Conservation (phyloP, 805 yeast genomes). For the Jamesozyma lodderae region DNA sequence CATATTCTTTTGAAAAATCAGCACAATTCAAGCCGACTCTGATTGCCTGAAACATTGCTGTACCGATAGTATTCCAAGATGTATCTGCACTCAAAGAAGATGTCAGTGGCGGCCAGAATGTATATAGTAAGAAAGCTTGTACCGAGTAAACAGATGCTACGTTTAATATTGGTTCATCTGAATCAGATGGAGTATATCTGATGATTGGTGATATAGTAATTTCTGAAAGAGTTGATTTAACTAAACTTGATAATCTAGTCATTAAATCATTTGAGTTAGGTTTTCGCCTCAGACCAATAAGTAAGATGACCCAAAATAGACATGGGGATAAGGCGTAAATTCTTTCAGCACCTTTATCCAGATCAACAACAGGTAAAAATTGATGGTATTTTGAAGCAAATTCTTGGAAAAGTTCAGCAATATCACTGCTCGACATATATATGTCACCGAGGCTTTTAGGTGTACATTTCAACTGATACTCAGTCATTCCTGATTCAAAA, state of each 20-base stretch:
- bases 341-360: slow-evolving; percentile 70
- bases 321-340: slow-evolving; percentile 77
- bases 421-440: slow-evolving; percentile 49
- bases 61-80: slow-evolving; percentile 90
- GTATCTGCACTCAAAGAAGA: slow-evolving; percentile 93
- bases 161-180: slow-evolving; percentile 73
- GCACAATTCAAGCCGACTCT: slow-evolving; percentile 86
- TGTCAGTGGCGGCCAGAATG: slow-evolving; percentile 94
- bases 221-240: slow-evolving; percentile 74
- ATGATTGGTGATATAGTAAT: slow-evolving; percentile 86
- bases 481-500: slow-evolving; percentile 18
- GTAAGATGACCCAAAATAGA: slow-evolving; percentile 87
- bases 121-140: slow-evolving; percentile 80
- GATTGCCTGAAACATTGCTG: slow-evolving; percentile 87
- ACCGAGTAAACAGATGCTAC: slow-evolving; percentile 90
- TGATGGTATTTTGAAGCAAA: slow-evolving; percentile 75
- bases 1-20: slow-evolving; percentile 49
- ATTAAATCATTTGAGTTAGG: slow-evolving; percentile 37
- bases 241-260: slow-evolving; percentile 53
- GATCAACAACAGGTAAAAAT: slow-evolving; percentile 79
- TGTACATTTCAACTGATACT: slow-evolving; percentile 40
- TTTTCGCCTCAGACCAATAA: slow-evolving; percentile 68
- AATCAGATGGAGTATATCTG: slow-evolving; percentile 67
- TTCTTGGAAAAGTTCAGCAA: slow-evolving; percentile 53
- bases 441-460: slow-evolving; percentile 69